Evolutionary conservation across 345 rosid species (phyloP).

Genomic region (Salix purpurea): DNA sequence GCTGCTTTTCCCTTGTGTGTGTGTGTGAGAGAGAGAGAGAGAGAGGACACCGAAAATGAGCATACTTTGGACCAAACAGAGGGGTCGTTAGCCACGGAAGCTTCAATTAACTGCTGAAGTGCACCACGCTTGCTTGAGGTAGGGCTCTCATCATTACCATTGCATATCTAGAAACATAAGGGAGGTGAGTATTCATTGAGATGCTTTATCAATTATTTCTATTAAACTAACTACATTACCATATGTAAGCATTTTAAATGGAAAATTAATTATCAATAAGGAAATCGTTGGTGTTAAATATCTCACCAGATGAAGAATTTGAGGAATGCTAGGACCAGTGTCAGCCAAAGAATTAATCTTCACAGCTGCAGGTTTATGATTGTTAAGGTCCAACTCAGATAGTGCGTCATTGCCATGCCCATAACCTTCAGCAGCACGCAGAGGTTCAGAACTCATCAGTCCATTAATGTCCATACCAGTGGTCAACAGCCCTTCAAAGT

Average conservation of each 20-base stretch:
- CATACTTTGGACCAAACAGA: slow-evolving; percentile 79
- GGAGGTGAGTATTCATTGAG: neutral
- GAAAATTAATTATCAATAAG: neutral
- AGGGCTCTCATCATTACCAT: slow-evolving; percentile 58
- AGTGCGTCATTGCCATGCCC: slow-evolving; percentile 39
- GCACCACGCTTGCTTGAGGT: slow-evolving; percentile 60
- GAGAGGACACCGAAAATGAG: neutral
- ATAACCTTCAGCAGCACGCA: slow-evolving; percentile 30
- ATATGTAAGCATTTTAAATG: no score
- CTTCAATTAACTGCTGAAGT: slow-evolving; percentile 73
- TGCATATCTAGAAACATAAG: slow-evolving; percentile 57
- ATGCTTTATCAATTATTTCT: no score
- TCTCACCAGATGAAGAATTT: slow-evolving; percentile 89
- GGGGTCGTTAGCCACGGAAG: slow-evolving; percentile 67
- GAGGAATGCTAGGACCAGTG: slow-evolving; percentile 88
- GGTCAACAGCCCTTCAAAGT: slow-evolving; percentile 50
- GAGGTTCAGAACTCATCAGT: slow-evolving; percentile 36
- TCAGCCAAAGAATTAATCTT: slow-evolving; percentile 53
- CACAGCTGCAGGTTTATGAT: slow-evolving; percentile 43
- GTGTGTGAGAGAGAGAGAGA: neutral
- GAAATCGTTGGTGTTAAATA: slow-evolving; percentile 3
- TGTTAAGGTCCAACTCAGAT: slow-evolving; percentile 43
- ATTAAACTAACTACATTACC: no score
- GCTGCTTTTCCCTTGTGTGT: neutral
- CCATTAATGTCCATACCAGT: slow-evolving; percentile 55